These are phyloP conservation scores for Angophora floribunda DNA, from an alignment of 345 rosid genomes.

Conservation along the genomic window DNA sequence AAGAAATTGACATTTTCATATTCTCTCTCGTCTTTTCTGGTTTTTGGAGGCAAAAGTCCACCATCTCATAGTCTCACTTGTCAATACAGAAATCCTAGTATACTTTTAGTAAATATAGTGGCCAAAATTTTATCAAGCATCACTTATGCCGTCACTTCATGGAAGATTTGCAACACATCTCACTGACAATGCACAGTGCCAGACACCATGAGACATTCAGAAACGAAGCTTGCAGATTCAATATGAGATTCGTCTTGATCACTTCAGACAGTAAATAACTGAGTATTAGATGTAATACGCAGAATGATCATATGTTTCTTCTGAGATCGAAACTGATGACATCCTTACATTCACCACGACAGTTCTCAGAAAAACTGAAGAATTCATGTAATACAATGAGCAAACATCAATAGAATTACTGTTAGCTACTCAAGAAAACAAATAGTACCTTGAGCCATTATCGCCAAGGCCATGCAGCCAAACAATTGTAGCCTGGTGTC, in stretches of 20 bases:
- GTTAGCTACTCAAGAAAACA: not conserved
- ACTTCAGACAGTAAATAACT: not conserved
- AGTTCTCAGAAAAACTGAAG: not conserved
- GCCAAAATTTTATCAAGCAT: not conserved
- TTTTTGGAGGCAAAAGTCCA: not conserved
- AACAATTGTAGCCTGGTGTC: slow-evolving; percentile 64
- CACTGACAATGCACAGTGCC: not conserved
- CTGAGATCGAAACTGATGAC: not conserved
- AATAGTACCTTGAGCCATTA: slow-evolving; percentile 56
- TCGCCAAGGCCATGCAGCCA: slow-evolving; percentile 84
- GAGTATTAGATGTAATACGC: not conserved
- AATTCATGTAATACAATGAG: not conserved
- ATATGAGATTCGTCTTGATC: not conserved
- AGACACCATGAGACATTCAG: not conserved
- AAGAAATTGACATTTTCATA: not conserved
- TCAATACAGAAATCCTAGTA: not conserved
- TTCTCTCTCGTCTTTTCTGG: not conserved
- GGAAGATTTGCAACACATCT: not conserved
- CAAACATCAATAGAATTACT: not conserved
- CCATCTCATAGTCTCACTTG: not conserved
- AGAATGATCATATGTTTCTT: not conserved
- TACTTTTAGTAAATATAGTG: not conserved
- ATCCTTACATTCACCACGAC: not conserved
- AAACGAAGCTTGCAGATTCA: not conserved
- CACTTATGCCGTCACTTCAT: not conserved